A percentile compares a stretch with the other conserved stretches of the same genome.
Conservation (phyloP, 106 monocot genomes). For the Triglochin maritima region DNA sequence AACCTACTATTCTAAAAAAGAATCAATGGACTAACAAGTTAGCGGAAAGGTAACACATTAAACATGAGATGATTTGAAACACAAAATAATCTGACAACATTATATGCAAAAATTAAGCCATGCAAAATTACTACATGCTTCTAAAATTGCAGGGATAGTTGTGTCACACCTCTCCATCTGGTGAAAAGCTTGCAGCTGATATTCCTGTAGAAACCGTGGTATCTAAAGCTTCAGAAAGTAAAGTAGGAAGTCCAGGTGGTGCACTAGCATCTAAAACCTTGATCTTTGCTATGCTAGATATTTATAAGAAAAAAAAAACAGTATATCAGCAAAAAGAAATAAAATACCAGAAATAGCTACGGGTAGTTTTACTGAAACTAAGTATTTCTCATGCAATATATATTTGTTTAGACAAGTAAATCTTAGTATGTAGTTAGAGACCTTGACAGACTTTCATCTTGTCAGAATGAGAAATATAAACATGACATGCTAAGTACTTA, state of each 20-base stretch:
- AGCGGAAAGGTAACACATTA: not conserved
- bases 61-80: not conserved
- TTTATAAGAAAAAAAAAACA: not conserved
- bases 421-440: too few relatives aligned
- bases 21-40: too few relatives aligned
- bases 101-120: too few relatives aligned
- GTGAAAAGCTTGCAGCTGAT: slow-evolving; percentile 81
- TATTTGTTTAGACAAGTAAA: too few relatives aligned
- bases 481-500: too few relatives aligned
- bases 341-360: not conserved
- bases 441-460: too few relatives aligned
- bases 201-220: slow-evolving; percentile 47
- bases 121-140: too few relatives aligned
- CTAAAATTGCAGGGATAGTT: too few relatives aligned
- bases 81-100: too few relatives aligned
- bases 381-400: too few relatives aligned
- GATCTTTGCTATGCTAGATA: slow-evolving; percentile 72
- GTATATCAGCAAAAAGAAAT: not conserved
- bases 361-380: not conserved
- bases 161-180: slow-evolving; percentile 66
- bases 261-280: slow-evolving; percentile 96
- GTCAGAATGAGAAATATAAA: too few relatives aligned
- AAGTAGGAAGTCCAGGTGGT: slow-evolving; percentile 72
- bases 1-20: too few relatives aligned
- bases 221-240: slow-evolving; percentile 46